phyloP scores from a whole-genome alignment of 2,329 filamentous ascomycete genomes.

The Capronia epimyces region DNA sequence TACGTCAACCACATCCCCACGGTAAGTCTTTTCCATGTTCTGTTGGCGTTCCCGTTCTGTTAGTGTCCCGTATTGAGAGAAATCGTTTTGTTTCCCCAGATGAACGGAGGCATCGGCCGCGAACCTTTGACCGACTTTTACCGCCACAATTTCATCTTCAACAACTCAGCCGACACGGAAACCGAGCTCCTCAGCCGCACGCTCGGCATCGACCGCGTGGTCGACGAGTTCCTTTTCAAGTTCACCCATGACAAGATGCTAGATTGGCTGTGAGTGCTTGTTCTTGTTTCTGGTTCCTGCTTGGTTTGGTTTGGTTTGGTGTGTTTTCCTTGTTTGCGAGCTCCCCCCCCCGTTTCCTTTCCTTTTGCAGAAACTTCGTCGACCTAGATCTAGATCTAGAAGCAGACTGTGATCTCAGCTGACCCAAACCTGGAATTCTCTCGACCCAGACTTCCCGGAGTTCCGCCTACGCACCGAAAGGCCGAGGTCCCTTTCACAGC shows the following conservation, averaged over 20 bases:
- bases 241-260: constrained; percentile 58
- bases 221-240: constrained; percentile 65
- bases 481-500: constrained; percentile 28
- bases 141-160: constrained; percentile 66
- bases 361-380: too few species aligned
- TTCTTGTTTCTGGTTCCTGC: not conserved
- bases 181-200: constrained; percentile 67
- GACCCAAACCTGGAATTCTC: too few species aligned
- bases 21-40: constrained; percentile 38
- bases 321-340: too few species aligned
- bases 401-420: too few species aligned
- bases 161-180: constrained; percentile 60
- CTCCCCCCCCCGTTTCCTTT: too few species aligned
- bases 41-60: too few species aligned
- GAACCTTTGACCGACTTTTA: constrained; percentile 61
- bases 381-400: too few species aligned
- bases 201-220: constrained; percentile 63
- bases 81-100: too few species aligned
- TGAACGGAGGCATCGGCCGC: constrained; percentile 65
- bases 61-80: too few species aligned
- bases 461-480: too few species aligned
- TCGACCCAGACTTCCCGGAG: too few species aligned
- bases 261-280: constrained; percentile 54
- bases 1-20: constrained; percentile 74
- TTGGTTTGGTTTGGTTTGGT: not conserved